Base-by-base conservation (phyloP, 2,329 filamentous ascomycete species). In the Neopestalotiopsis clavispora region DNA sequence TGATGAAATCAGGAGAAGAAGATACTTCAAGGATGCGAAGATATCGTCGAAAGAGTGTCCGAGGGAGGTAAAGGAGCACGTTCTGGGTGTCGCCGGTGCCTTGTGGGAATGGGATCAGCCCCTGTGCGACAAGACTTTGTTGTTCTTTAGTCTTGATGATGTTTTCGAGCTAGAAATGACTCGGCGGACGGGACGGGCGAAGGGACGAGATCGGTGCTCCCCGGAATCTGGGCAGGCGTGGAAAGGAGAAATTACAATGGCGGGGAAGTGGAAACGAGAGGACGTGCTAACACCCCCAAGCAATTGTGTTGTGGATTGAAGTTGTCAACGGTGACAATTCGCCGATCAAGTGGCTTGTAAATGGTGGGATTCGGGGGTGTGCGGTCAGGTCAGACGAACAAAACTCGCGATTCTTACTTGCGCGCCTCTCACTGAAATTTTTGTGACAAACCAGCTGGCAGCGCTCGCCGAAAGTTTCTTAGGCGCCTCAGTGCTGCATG, bases 261-360 rank as follows among this genome's bases (percentile, higher is more conserved):
- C 49, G 63, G 63, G 63, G 63, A 58, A 66, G 63, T 66, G 63
- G 63, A 57, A 65, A 66, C 63, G 45, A 38, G 49, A 66, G 63
- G 62, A 65, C 38, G 42, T 23, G 40, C 62, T 65, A 65, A 40
- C 10, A 49, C 40, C 34, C 13, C 10, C 34, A 12, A 40, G 4
- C 10, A 23, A 10, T 32, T 23, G 10, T 65, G 62, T 23, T 52
- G 62, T 49, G 40, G 40, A 65, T 65, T 49, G 62, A 65, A 28
- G 62, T 40, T 30, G 62, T 62, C 62, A 49, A 65, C 23, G 30
- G 32, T 10, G 42, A 52, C 62, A 65, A 49, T 45, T 65, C 40
- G 40, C 30, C 59, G 28, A 62, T 62, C 57, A 59, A 28, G 30
- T 30, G 23, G 57, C 30, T 13, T 12, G 57, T 52, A 59, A 30